Conservation (phyloP, 768 basidiomycete genomes). For the Botryobasidium botryosum region DNA sequence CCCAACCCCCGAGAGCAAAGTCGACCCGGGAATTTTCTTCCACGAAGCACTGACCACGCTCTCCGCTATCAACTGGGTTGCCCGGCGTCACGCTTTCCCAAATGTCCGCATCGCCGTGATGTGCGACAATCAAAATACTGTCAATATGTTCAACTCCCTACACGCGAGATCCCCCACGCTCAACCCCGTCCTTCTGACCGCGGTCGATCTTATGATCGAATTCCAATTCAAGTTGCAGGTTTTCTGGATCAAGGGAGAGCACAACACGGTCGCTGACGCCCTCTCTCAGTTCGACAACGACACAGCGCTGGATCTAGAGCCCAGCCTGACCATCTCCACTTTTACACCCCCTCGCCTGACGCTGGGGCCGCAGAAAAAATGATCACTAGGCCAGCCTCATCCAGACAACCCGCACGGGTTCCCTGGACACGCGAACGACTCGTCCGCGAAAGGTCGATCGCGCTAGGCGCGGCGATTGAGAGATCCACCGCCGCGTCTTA, state of each 20-base stretch:
- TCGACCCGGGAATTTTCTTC: no score
- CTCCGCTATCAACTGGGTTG: neutral
- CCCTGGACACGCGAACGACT: conserved; percentile 25
- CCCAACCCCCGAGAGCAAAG: no score
- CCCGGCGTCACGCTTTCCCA: neutral
- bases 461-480: conserved; percentile 20
- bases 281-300: conserved; percentile 12
- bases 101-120: conserved; percentile 12
- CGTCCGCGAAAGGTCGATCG: conserved; percentile 19
- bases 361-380: conserved; percentile 12
- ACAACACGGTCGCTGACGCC: conserved; percentile 13
- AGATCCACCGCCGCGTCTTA: conserved; percentile 16
- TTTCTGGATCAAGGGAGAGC: conserved; percentile 14
- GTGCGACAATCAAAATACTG: conserved; percentile 22
- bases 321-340: conserved; percentile 2
- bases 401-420: conserved; percentile 18
- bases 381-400: conserved; percentile 13
- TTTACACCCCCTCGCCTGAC: conserved; percentile 13
- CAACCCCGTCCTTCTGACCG: conserved; percentile 16
- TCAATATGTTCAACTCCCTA: conserved; percentile 22
- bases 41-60: no score
- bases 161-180: conserved; percentile 14
- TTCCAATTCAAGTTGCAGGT: conserved; percentile 14
- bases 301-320: neutral
- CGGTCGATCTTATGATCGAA: conserved; percentile 13